Evolutionary conservation across 176 grass and related monocot species (phyloP).

Genomic region (barley (Hordeum vulgare)): DNA sequence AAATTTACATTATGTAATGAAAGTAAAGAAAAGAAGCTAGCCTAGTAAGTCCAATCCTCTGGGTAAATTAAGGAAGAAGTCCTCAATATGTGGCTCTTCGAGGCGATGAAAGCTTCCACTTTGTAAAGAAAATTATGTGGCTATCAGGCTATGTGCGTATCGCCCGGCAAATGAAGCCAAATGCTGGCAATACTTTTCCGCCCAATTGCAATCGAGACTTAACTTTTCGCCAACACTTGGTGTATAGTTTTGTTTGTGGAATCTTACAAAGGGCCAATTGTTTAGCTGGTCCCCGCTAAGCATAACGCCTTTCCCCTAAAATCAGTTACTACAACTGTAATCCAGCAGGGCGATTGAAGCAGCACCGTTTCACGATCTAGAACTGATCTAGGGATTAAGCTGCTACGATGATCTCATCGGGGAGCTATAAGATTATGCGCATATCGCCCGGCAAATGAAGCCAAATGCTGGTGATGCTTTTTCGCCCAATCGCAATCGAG

Average conservation of each 20-base stretch:
- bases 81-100: not conserved
- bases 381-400: too few species aligned
- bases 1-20: not conserved
- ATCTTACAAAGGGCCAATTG: not conserved
- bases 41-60: not conserved
- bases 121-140: not conserved
- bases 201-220: not conserved
- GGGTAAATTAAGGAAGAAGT: not conserved
- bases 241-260: not conserved
- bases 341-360: too few species aligned
- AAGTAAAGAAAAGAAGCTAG: not conserved
- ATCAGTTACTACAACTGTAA: too few species aligned
- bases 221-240: not conserved
- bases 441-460: not conserved
- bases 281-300: not conserved
- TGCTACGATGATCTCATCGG: too few species aligned
- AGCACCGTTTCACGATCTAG: too few species aligned
- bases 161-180: slow-evolving; percentile 1
- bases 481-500: not conserved
- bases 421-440: not conserved
- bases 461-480: not conserved
- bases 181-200: not conserved
- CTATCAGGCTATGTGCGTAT: not conserved
- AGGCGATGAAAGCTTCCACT: too few species aligned
- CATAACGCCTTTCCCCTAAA: not conserved